A percentile compares a stretch with the other conserved stretches of the same genome.
Conservation (phyloP, 169 alveolate species). For the Ichthyophthirius multifiliis region DNA sequence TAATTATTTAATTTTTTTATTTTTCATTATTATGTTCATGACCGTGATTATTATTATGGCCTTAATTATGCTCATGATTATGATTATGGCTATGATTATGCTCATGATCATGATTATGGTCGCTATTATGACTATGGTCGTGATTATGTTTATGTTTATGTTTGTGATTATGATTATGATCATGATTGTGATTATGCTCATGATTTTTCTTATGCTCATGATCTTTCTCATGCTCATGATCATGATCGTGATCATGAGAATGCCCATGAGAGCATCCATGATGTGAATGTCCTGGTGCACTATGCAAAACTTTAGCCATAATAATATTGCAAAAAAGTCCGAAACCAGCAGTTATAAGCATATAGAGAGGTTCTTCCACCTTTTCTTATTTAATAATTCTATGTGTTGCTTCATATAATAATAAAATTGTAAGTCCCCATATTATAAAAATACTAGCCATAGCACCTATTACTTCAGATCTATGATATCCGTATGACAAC, state of each 20-base stretch:
- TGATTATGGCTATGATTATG: neutral
- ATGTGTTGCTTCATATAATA: constrained; percentile 89
- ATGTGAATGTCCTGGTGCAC: neutral
- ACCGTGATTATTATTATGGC: neutral
- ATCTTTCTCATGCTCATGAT: constrained; percentile 18
- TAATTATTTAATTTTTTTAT: neutral
- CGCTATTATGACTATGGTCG: constrained; percentile 2
- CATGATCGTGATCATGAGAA: constrained; percentile 14
- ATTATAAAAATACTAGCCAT: constrained; percentile 86
- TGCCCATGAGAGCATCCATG: constrained; percentile 9
- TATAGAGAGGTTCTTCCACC: constrained; percentile 87
- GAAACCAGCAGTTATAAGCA: constrained; percentile 91
- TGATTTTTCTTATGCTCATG: constrained; percentile 33
- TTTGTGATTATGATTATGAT: constrained; percentile 31
- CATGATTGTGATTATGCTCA: constrained; percentile 20
- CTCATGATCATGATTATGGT: neutral
- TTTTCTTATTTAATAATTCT: constrained; percentile 82
- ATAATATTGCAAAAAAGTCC: constrained; percentile 91
- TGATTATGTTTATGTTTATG: constrained; percentile 13
- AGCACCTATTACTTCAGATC: constrained; percentile 97
- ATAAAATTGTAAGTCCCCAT: constrained; percentile 91
- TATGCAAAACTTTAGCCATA: constrained; percentile 86
- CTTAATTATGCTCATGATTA: neutral
- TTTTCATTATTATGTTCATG: neutral
- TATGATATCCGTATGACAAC: constrained; percentile 91